Base-by-base conservation (phyloP, 2,329 filamentous ascomycete species). In the Tolypocladium capitatum region DNA sequence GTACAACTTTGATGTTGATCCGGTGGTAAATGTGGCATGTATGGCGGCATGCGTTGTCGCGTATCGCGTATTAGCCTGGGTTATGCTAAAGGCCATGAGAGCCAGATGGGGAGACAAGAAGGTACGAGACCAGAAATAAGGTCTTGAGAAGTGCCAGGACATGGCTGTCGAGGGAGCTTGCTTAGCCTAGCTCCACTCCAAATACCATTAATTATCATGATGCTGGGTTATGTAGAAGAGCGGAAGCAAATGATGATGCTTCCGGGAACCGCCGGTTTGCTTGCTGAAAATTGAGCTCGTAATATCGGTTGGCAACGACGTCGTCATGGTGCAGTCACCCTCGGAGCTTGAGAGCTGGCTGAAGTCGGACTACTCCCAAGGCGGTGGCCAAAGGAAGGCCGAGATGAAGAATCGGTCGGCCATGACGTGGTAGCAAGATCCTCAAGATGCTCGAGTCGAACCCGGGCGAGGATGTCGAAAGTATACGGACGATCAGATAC, bases 51-150 rank as follows among this genome's bases (percentile, higher is more conserved):
- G 77, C 48, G 71, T 81, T 2, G 69, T 88, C 1, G 69, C 75
- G 7, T 89, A 89, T 63, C 68, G 85, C 9, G 31, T 84, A 3
- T 56, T 86, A 10, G 79, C 81, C 0, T 85, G 78, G 70, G 58
- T 65, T 3, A 51, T 84, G 42, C 52, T 86, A 52, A 74, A 75
- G 57, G 56, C 68, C 13, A 72, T 71, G 51, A 72, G 78, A 56
- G 75, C 70, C 46, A 68, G 73, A 50, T 80, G 76, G 76, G 65
- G 60, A 51, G 63, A 58, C 33, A 59, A 43, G 30, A 59, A 45
- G 32, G 16, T 9, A 10, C 20, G 24, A 35, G 7, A 27, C 21
- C 13, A 18, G 14, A 20, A 33, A 16, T 30, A 16, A 42, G 24
- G 38, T 4, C 16, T 40, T 2, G 33, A 34, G n/a, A 34, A 10